Evolutionary conservation across 192 early-diverging fungal genomes (phyloP).

Genomic region (Coemansia sp.): DNA sequence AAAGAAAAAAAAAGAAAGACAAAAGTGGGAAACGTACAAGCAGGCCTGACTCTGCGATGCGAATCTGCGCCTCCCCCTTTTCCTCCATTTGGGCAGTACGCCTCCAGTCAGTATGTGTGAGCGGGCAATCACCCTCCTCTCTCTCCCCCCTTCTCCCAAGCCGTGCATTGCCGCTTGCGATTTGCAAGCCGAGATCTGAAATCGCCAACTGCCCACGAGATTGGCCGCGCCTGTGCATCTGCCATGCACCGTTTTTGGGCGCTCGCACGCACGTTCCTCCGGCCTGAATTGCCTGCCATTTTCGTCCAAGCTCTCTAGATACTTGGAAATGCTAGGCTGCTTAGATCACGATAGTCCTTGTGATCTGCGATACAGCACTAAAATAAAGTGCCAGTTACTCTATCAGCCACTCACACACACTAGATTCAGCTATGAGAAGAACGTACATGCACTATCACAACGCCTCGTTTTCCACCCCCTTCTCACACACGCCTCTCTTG

Average conservation of each 20-base stretch:
- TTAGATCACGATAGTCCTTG: neutral
- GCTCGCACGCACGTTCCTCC: neutral
- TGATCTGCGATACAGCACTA: neutral
- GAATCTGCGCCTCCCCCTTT: neutral
- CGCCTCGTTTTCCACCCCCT: neutral
- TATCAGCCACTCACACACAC: neutral
- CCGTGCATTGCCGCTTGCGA: neutral
- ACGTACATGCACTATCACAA: neutral
- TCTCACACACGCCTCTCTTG: neutral
- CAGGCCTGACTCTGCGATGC: conserved; percentile 8
- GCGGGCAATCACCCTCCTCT: neutral
- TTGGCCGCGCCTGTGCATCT: neutral
- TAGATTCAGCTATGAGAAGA: neutral
- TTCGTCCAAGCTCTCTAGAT: no score
- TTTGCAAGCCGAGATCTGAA: conserved; percentile 8
- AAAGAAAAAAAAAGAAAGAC: neutral
- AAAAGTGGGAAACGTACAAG: neutral
- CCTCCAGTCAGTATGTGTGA: neutral
- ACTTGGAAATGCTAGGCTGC: neutral
- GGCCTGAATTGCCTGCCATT: neutral
- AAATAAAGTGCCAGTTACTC: neutral
- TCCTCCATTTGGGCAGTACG: neutral
- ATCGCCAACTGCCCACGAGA: neutral
- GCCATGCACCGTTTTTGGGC: neutral
- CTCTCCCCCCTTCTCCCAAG: neutral